Conservation (phyloP, 805 yeast genomes). For the Saccharomycopsis malanga region DNA sequence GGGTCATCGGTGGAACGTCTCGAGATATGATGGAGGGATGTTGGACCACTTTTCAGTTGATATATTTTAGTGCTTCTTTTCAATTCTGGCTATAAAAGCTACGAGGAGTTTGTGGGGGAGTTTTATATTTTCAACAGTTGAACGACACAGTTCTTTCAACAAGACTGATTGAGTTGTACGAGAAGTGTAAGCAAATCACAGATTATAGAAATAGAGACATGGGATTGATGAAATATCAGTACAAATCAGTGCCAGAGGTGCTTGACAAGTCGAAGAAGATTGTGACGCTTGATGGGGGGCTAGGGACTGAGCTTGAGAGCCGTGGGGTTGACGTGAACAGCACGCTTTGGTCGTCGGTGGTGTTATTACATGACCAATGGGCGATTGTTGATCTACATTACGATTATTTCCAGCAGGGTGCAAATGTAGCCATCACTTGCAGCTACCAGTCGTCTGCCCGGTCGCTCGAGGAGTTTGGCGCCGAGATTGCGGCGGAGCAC, state of each 20-base stretch:
- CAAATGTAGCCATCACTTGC: constrained; percentile 46
- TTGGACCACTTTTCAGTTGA: too few relatives aligned
- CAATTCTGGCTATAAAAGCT: too few relatives aligned
- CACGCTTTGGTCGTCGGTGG: constrained; percentile 56
- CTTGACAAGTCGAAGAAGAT: constrained; percentile 5
- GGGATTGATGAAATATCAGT: neutral
- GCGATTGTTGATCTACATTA: constrained; percentile 41
- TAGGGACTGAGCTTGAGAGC: constrained; percentile 56
- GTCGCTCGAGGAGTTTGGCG: constrained; percentile 30
- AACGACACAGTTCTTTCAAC: too few relatives aligned
- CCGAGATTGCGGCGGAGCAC: constrained; percentile 24
- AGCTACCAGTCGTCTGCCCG: constrained; percentile 53
- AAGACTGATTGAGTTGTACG: too few relatives aligned
- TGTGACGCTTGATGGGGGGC: constrained; percentile 49
- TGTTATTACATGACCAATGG: constrained; percentile 38
- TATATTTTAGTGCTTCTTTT: too few relatives aligned
- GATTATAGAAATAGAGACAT: too few relatives aligned
- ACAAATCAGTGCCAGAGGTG: neutral
- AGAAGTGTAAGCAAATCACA: too few relatives aligned
- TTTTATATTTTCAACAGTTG: too few relatives aligned
- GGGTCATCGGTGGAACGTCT: too few relatives aligned
- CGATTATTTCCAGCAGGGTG: constrained; percentile 47
- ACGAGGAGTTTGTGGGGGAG: too few relatives aligned
- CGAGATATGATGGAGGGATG: too few relatives aligned
- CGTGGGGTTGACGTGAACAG: constrained; percentile 39